Evolutionary conservation across 495 filamentous ascomycete species (phyloP).

Genomic region (Hypomontagnella submonticulosa): DNA sequence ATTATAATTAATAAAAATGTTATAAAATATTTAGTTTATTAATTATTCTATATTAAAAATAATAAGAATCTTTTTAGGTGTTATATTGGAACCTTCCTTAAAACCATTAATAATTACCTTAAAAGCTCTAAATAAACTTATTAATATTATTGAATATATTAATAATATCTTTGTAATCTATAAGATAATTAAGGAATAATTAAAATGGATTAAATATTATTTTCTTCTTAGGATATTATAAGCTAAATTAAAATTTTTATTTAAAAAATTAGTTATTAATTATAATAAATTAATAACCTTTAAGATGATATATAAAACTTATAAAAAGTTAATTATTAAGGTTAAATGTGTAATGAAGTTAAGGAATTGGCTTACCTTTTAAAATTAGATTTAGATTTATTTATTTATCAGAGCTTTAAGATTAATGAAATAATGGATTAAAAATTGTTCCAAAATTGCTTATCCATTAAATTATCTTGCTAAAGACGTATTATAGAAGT

Average conservation of each 20-base stretch:
- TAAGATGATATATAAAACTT: neutral
- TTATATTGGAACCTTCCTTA: neutral
- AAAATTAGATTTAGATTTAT: neutral
- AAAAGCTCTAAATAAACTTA: neutral
- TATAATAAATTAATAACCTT: neutral
- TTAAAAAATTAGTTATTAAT: conserved; percentile 1
- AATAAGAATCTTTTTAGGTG: neutral
- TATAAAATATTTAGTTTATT: neutral
- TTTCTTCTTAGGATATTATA: neutral
- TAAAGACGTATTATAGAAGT: neutral
- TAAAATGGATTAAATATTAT: neutral
- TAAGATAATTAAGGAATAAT: neutral
- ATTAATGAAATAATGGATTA: neutral
- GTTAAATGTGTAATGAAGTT: neutral
- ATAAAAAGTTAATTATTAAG: neutral
- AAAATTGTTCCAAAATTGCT: neutral
- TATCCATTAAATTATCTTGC: neutral
- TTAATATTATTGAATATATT: neutral
- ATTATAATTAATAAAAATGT: neutral
- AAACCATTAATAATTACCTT: neutral
- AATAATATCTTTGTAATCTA: conserved; percentile 1
- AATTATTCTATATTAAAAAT: neutral
- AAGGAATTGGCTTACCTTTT: neutral
- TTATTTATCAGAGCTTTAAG: neutral
- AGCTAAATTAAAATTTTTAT: neutral